A percentile compares a stretch with the other conserved stretches of the same genome.
Conservation (phyloP, 1,139 yeast species). For the Pichia sp. region DNA sequence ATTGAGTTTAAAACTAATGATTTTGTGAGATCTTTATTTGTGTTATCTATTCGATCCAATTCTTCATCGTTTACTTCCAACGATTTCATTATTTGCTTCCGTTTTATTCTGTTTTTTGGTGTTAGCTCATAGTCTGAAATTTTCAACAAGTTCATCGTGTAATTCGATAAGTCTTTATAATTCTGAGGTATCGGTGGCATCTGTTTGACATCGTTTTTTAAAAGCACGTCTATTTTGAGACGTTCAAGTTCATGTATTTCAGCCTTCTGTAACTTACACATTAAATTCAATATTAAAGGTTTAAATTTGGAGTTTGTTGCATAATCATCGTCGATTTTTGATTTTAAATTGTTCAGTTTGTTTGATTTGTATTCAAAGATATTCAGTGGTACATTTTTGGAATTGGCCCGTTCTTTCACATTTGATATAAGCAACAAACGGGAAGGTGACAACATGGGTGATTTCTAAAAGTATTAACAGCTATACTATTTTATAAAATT, state of each 20-base stretch:
- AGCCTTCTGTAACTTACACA: slow-evolving; percentile 1
- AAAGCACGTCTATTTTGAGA: background rate
- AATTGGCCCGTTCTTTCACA: background rate
- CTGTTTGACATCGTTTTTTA: background rate
- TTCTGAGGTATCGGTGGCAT: slow-evolving; percentile 3
- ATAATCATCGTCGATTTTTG: too few species aligned
- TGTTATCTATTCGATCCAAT: background rate
- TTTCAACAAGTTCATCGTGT: slow-evolving; percentile 1
- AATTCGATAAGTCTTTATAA: background rate
- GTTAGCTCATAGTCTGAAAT: slow-evolving; percentile 5
- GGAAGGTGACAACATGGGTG: background rate
- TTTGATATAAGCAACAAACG: background rate
- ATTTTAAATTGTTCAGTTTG: too few species aligned
- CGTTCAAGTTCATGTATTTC: background rate
- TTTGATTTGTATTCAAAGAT: too few species aligned
- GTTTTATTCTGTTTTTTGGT: background rate
- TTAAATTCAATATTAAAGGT: background rate
- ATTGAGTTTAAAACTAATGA: slow-evolving; percentile 3
- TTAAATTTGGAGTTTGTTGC: background rate
- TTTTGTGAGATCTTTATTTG: background rate
- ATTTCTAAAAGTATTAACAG: too few species aligned
- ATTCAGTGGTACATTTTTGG: background rate
- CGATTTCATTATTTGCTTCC: background rate
- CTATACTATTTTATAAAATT: too few species aligned
- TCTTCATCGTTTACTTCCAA: background rate